Evolutionary conservation across 108 stramenopile genomes (phyloP).

Genomic region (Chaetoceros tenuissimus): DNA sequence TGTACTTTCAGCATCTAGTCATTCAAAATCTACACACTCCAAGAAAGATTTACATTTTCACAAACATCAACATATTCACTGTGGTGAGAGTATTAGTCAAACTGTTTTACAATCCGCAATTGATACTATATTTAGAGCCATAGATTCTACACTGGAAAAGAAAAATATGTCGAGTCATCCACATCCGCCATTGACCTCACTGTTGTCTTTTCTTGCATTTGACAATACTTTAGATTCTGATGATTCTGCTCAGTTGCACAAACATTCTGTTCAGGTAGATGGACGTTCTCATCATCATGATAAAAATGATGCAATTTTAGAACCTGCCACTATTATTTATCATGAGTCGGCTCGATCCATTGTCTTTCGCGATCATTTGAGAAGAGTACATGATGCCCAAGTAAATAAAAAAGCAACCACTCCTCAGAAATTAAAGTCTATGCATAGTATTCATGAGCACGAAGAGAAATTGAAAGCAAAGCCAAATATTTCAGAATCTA

Average conservation of each 20-base stretch:
- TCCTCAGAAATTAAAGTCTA: not conserved
- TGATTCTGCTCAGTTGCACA: not conserved
- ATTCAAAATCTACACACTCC: not conserved
- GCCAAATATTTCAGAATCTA: not conserved
- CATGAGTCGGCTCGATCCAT: slow-evolving; percentile 80
- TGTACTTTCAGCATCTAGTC: not conserved
- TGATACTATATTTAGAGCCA: not conserved
- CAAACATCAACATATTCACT: no score
- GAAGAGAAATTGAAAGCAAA: not conserved
- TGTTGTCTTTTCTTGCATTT: not conserved
- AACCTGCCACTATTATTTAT: slow-evolving; percentile 32
- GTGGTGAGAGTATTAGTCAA: no score
- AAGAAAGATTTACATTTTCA: not conserved
- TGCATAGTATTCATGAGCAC: not conserved
- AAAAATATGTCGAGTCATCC: not conserved
- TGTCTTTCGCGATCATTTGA: slow-evolving; percentile 81
- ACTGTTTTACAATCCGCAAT: not conserved
- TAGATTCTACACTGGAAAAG: not conserved
- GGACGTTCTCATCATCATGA: not conserved
- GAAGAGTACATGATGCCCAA: slow-evolving; percentile 18
- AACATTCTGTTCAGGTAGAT: not conserved
- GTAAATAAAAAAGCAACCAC: not conserved
- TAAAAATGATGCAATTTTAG: not conserved
- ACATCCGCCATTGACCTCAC: not conserved
- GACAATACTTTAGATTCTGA: not conserved